Evolutionary conservation across 1,284 basidiomycete genomes (phyloP).

Genomic region (Kalmanozyma brasiliensis): DNA sequence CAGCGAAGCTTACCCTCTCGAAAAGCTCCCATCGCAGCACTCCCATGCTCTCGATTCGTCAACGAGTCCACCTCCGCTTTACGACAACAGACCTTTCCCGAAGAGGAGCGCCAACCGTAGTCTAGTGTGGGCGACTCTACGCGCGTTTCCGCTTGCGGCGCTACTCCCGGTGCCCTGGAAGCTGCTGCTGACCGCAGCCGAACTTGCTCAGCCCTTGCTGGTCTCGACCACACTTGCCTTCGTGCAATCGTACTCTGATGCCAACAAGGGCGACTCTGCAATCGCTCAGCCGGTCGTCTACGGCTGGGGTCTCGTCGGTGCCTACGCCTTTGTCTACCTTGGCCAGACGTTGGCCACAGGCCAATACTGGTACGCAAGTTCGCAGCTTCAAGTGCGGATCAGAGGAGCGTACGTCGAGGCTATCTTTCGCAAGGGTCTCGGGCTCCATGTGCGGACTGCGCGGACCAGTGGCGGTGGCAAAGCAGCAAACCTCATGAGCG

Average conservation of each 20-base stretch:
- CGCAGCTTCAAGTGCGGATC: slow-evolving; percentile 51
- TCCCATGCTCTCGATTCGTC: not conserved
- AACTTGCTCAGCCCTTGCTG: slow-evolving; percentile 55
- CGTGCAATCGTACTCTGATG: slow-evolving; percentile 41
- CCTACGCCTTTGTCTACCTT: slow-evolving; percentile 57
- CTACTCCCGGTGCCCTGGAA: slow-evolving; percentile 53
- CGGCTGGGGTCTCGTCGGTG: slow-evolving; percentile 62
- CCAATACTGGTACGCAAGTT: slow-evolving; percentile 47
- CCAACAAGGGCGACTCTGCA: slow-evolving; percentile 11
- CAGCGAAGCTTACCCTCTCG: slow-evolving; percentile 20
- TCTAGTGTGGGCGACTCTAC: slow-evolving; percentile 41
- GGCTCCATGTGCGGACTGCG: slow-evolving; percentile 50
- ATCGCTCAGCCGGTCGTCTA: slow-evolving; percentile 43
- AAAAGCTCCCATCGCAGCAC: slow-evolving; percentile 18
- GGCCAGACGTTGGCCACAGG: slow-evolving; percentile 47
- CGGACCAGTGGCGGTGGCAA: slow-evolving; percentile 53
- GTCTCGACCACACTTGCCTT: slow-evolving; percentile 56
- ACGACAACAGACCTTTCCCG: slow-evolving; percentile 19
- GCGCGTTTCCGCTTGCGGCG: slow-evolving; percentile 41
- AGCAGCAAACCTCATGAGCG: slow-evolving; percentile 61
- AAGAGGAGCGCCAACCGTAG: slow-evolving; percentile 13
- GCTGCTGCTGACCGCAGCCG: slow-evolving; percentile 39
- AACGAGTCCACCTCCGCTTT: not conserved
- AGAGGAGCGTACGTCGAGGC: slow-evolving; percentile 57
- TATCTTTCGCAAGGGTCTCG: slow-evolving; percentile 60